Base-by-base conservation (phyloP, 2,329 filamentous ascomycete genomes). In the Alternaria consortialis region DNA sequence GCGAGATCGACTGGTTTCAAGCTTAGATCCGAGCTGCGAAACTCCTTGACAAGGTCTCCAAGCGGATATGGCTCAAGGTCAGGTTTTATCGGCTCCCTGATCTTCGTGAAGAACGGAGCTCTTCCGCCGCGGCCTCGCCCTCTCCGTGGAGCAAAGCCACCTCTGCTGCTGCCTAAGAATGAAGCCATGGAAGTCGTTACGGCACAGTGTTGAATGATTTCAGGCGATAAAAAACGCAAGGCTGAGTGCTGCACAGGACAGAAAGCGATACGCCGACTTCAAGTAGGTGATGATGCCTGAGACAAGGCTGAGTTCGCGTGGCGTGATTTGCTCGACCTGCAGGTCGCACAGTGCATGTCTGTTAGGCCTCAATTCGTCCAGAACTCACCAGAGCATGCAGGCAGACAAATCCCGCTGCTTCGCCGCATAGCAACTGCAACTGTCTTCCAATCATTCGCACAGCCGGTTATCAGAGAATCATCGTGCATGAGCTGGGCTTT, bases 61-160 rank as follows among this genome's bases (percentile, higher is more conserved):
- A 79, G 65, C 0, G 77, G 76, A 46, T 74, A 54, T n/a, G 63
- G 69, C 9, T 58, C 23, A n/a, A 70, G 57, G 52, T 77, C 74
- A 40, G 65, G 74, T 27, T 65, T 69, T 2, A 57, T 20, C 20
- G 42, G 57, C 47, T 57, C 62, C 20, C 42, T 57, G 42, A 25
- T 58, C 32, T 67, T 66, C 7, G 29, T n/a, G 42, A 67, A 65
- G 7, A 58, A 40, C 27, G 42, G 43, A 9, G 25, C 40, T 50
- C 64, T 51, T 29, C 68, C 59, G 59, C 71, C 66, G 27, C 64
- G 64, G 40, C 65, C 67, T 56, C 63, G 58, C 6, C 46, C 53
- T 53, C 57, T 59, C 34, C 70, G 67, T 52, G 68, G 69, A 59
- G 70, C 68, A 58, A 66, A 71, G 39, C 73, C 68, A 29, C 66